Base-by-base conservation (phyloP, 129 eudicot species). In the Lonicera japonica region DNA sequence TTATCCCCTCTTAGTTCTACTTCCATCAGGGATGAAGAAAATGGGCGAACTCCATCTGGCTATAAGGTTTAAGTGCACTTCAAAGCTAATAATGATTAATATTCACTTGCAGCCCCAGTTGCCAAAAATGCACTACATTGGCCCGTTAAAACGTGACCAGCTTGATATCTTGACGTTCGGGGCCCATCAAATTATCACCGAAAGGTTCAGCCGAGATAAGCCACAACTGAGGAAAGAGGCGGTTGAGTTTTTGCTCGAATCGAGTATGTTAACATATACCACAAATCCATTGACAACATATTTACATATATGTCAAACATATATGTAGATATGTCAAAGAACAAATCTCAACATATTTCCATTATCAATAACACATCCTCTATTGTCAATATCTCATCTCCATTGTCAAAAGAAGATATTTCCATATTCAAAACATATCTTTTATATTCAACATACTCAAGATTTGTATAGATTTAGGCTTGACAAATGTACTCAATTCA, bases 221-320 rank as follows among this genome's bases (percentile, higher is more conserved):
- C 82, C 89, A 2, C 89, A 85, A 4, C 54, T 83, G 56, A 63
- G 80, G 50, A 83, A 79, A 39, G 89, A 83, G 66, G 72, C 79
- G 1, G 85, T 83, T 0, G 85, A 79, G 64, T 75, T 79, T 58
- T 75, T 83, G 89, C 72, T 83, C 12, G 89, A 83, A n/a, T n/a
- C n/a, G n/a, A n/a, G n/a, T n/a, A n/a, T n/a, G n/a, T n/a, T n/a
- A n/a, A n/a, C n/a, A n/a, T n/a, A n/a, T n/a, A n/a, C n/a, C n/a
- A n/a, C n/a, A n/a, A n/a, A n/a, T n/a, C n/a, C n/a, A n/a, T n/a
- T n/a, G n/a, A n/a, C n/a, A n/a, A n/a, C n/a, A n/a, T n/a, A n/a
- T n/a, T n/a, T n/a, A n/a, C n/a, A n/a, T n/a, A n/a, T n/a, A n/a
- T n/a, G n/a, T n/a, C n/a, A n/a, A n/a, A n/a, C n/a, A n/a, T n/a